These are phyloP conservation scores for Solanum rostratum DNA, from an alignment of 257 asterid species.

Conservation along the genomic window DNA sequence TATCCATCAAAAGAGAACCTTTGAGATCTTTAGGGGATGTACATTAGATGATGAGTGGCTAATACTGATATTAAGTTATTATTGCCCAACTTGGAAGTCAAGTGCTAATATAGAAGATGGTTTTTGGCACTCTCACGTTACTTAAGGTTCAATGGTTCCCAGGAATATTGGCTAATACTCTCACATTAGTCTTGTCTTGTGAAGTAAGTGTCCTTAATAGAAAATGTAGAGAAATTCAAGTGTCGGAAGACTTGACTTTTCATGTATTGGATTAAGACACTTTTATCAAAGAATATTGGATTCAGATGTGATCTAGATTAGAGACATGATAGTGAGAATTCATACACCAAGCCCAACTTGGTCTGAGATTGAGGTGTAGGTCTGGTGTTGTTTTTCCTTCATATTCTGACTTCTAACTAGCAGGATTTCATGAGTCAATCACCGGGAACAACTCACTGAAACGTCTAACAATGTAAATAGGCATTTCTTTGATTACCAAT, in stretches of 20 bases:
- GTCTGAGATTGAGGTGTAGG: neutral
- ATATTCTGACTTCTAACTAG: neutral
- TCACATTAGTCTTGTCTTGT: neutral
- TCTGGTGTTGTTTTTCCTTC: neutral
- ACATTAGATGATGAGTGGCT: neutral
- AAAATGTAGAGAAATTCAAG: neutral
- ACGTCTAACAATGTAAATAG: neutral
- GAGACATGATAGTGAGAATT: neutral
- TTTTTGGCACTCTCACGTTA: neutral
- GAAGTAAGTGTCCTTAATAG: neutral
- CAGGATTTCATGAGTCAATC: neutral
- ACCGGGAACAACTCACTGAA: neutral
- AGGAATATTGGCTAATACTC: neutral
- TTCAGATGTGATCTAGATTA: neutral
- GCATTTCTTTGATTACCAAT: neutral
- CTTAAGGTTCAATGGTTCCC: neutral
- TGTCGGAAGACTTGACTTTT: neutral
- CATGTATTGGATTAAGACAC: neutral
- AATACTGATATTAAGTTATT: neutral
- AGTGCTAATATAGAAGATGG: neutral
- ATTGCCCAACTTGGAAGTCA: neutral
- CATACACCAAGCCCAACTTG: neutral
- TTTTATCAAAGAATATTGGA: neutral
- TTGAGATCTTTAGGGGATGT: neutral
- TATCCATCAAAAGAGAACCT: neutral